These are phyloP conservation scores for Coniosporium tulheliwenetii DNA, from an alignment of 2,329 filamentous ascomycete species.

Conservation along the genomic window DNA sequence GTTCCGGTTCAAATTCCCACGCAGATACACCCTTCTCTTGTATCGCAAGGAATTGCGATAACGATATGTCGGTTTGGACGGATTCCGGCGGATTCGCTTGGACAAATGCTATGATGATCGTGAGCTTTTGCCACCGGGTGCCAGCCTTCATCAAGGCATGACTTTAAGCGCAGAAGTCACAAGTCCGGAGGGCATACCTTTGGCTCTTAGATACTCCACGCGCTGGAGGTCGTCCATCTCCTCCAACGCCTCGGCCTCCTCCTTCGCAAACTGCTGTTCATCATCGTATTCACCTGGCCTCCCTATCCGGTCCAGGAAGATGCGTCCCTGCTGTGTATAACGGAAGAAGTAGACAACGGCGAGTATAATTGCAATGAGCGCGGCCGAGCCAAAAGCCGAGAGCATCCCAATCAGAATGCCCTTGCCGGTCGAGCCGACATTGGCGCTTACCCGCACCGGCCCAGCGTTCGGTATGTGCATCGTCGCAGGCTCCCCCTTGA, in stretches of 20 bases:
- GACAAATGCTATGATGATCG: conserved; percentile 55
- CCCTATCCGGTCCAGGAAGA: conserved; percentile 84
- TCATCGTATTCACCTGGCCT: conserved; percentile 94
- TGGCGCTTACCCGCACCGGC: too few species aligned
- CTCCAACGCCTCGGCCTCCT: conserved; percentile 90
- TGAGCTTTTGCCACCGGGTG: too few species aligned
- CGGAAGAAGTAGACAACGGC: conserved; percentile 83
- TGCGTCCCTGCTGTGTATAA: conserved; percentile 75
- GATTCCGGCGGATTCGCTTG: conserved; percentile 92
- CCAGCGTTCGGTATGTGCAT: too few species aligned
- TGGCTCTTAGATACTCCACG: conserved; percentile 83
- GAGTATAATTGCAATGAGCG: conserved; percentile 66
- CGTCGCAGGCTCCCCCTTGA: too few species aligned
- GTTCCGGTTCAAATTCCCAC: conserved; percentile 98
- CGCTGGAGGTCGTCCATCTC: conserved; percentile 87
- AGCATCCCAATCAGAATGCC: conserved; percentile 91
- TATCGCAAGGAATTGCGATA: conserved; percentile 94
- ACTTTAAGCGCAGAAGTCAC: neutral
- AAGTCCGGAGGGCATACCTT: conserved; percentile 47
- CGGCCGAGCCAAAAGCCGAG: conserved; percentile 83
- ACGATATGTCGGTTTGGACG: conserved; percentile 85
- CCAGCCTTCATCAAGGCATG: too few species aligned
- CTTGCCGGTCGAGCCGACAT: conserved; percentile 41
- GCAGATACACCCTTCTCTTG: conserved; percentile 99
- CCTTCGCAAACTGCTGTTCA: conserved; percentile 82